Evolutionary conservation across 2,329 filamentous ascomycete species (phyloP).

Genomic region (Fusarium austroafricanum): DNA sequence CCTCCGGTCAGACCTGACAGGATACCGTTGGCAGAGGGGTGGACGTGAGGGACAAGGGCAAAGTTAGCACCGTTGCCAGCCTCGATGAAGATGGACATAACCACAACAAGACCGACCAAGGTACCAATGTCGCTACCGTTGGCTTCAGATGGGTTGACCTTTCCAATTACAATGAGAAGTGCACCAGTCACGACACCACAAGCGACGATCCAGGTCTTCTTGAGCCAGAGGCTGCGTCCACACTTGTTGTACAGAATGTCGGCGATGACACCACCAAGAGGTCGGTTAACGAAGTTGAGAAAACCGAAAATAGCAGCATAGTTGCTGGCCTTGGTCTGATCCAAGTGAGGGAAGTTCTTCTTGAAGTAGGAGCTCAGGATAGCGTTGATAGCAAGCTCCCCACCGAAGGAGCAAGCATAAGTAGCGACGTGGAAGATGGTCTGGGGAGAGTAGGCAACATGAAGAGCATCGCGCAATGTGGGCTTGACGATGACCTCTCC

Average conservation of each 20-base stretch:
- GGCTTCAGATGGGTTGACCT: slow-evolving; percentile 70
- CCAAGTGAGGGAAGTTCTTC: slow-evolving; percentile 68
- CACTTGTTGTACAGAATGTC: slow-evolving; percentile 61
- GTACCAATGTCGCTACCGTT: slow-evolving; percentile 55
- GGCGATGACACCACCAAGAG: slow-evolving; percentile 70
- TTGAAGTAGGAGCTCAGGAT: slow-evolving; percentile 69
- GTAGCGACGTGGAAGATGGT: slow-evolving; percentile 65
- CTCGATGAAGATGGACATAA: slow-evolving; percentile 85
- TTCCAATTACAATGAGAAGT: slow-evolving; percentile 70
- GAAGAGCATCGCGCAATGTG: slow-evolving; percentile 60
- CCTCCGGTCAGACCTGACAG: slow-evolving; percentile 84
- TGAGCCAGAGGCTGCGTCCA: slow-evolving; percentile 51
- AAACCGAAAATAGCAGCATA: slow-evolving; percentile 81
- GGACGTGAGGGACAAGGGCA: slow-evolving; percentile 86
- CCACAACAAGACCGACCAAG: slow-evolving; percentile 81
- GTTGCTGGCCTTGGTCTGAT: slow-evolving; percentile 66
- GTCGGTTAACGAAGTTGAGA: slow-evolving; percentile 75
- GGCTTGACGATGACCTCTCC: slow-evolving; percentile 68
- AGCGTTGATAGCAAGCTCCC: slow-evolving; percentile 71
- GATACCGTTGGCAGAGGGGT: slow-evolving; percentile 82
- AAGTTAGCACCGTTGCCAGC: slow-evolving; percentile 90
- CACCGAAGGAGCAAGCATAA: slow-evolving; percentile 74
- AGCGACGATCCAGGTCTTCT: slow-evolving; percentile 59
- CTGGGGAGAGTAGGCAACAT: slow-evolving; percentile 63
- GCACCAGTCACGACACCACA: slow-evolving; percentile 72